These are phyloP conservation scores for Pythium oligandrum DNA, from an alignment of 352 stramenopile species.

Conservation along the genomic window DNA sequence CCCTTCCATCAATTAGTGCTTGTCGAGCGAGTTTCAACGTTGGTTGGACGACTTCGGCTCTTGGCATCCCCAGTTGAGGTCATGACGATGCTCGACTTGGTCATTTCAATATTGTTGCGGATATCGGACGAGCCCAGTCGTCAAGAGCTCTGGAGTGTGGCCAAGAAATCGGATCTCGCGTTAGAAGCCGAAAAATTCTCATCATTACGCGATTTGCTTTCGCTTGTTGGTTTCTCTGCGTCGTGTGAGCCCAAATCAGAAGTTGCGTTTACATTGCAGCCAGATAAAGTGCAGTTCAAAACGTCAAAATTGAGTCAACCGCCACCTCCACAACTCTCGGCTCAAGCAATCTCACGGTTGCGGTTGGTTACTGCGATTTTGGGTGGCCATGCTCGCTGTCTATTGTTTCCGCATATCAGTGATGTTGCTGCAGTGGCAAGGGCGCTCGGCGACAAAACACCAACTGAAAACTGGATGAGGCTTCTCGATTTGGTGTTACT, in stretches of 20 bases:
- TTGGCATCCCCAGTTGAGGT: conserved; percentile 16
- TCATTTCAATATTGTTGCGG: conserved; percentile 23
- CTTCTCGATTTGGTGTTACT: conserved; percentile 38
- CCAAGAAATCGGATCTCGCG: conserved; percentile 15
- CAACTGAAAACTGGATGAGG: conserved; percentile 21
- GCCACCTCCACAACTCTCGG: conserved; percentile 19
- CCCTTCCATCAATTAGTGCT: conserved; percentile 19
- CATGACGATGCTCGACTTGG: conserved; percentile 16
- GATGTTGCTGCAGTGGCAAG: conserved; percentile 49
- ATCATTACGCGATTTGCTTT: conserved; percentile 28
- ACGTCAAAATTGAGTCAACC: conserved; percentile 15
- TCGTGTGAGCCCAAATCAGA: background rate
- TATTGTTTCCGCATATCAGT: conserved; percentile 36
- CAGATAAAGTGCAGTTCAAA: conserved; percentile 34
- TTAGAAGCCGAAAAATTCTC: conserved; percentile 21
- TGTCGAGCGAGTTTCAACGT: conserved; percentile 35
- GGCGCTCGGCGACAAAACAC: conserved; percentile 19
- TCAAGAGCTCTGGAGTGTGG: conserved; percentile 26
- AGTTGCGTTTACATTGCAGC: conserved; percentile 23
- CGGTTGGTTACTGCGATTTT: conserved; percentile 37
- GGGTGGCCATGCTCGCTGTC: conserved; percentile 34
- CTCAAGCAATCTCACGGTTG: conserved; percentile 23
- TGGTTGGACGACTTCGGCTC: conserved; percentile 38
- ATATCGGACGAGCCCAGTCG: conserved; percentile 43
- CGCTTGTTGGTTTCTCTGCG: conserved; percentile 29